phyloP scores from a whole-genome alignment of 1,284 basidiomycete species.

The Ceratobasidium sp. region DNA sequence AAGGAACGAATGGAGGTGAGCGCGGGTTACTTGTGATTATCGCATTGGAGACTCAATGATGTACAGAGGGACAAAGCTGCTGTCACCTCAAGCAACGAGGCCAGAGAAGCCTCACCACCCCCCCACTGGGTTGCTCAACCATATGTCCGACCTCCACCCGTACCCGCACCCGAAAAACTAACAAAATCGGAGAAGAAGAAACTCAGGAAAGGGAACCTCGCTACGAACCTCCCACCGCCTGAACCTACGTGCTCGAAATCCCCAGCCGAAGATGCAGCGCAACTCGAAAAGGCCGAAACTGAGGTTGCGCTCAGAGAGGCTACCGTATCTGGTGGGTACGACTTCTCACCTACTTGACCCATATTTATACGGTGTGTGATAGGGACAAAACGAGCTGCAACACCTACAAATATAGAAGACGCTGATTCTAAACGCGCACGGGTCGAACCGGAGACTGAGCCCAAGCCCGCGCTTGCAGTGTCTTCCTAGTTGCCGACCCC shows the following conservation, averaged over 20 bases:
- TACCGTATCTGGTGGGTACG: not conserved
- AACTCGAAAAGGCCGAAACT: conserved; percentile 21
- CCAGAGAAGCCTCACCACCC: conserved; percentile 57
- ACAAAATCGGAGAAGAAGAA: not conserved
- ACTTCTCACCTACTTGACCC: not conserved
- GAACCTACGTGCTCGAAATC: not conserved
- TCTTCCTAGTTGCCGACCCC: no score
- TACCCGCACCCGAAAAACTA: not conserved
- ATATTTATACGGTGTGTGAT: not conserved
- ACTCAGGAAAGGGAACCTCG: not conserved
- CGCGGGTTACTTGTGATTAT: conserved; percentile 38
- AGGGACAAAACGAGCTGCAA: conserved; percentile 21
- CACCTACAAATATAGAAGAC: no score
- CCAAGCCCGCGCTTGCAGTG: no score
- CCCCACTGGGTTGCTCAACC: conserved; percentile 89
- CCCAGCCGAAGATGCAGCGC: not conserved
- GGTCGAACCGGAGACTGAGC: not conserved
- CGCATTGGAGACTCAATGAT: not conserved
- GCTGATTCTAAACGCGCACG: no score
- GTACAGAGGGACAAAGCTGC: conserved; percentile 40
- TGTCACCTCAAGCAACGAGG: conserved; percentile 42
- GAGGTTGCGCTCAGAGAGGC: not conserved
- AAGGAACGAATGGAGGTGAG: conserved; percentile 68
- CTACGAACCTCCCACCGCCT: conserved; percentile 9
- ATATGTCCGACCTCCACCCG: conserved; percentile 67